These are phyloP conservation scores for Fomitopsis pulvina DNA, from an alignment of 768 basidiomycete genomes.

Conservation along the genomic window DNA sequence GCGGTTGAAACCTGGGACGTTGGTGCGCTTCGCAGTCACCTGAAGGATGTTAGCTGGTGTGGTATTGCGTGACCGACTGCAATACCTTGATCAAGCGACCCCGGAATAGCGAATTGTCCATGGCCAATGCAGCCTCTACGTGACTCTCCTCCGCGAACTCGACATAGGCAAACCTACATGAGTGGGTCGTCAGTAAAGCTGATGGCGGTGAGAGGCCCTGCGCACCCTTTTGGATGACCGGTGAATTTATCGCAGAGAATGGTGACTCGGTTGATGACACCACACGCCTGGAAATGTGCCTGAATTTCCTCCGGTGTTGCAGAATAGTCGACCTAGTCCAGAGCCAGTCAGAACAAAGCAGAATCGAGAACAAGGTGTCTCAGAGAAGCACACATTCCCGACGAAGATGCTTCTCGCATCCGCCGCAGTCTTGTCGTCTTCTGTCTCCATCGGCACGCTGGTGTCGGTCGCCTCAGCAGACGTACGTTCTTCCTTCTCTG, in stretches of 20 bases:
- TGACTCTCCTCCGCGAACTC: slow-evolving; percentile 94
- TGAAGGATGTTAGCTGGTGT: slow-evolving; percentile 23
- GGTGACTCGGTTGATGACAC: slow-evolving; percentile 97
- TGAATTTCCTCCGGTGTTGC: slow-evolving; percentile 99
- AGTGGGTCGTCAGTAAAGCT: slow-evolving; percentile 3
- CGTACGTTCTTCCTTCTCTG: slow-evolving; percentile 46
- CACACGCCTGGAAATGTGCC: slow-evolving; percentile 94
- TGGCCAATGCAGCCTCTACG: slow-evolving; percentile 82
- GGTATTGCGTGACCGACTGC: slow-evolving; percentile 5
- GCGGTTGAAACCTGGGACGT: slow-evolving; percentile 86
- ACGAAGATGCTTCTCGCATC: slow-evolving; percentile 90
- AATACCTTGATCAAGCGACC: slow-evolving; percentile 87
- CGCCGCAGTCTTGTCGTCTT: slow-evolving; percentile 77
- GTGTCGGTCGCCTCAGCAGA: slow-evolving; percentile 42
- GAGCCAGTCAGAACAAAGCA: neutral
- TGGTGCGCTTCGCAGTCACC: slow-evolving; percentile 96
- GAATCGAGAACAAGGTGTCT: neutral
- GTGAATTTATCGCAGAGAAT: slow-evolving; percentile 99
- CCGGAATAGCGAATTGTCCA: slow-evolving; percentile 95
- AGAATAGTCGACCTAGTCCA: slow-evolving; percentile 86
- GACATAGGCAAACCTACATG: slow-evolving; percentile 87
- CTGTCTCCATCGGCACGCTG: slow-evolving; percentile 58
- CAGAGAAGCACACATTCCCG: slow-evolving; percentile 63
- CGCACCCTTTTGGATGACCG: slow-evolving; percentile 96
- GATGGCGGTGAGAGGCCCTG: slow-evolving; percentile 10